Evolutionary conservation across 2,329 filamentous ascomycete species (phyloP).

Genomic region (Cladosporium sp.): DNA sequence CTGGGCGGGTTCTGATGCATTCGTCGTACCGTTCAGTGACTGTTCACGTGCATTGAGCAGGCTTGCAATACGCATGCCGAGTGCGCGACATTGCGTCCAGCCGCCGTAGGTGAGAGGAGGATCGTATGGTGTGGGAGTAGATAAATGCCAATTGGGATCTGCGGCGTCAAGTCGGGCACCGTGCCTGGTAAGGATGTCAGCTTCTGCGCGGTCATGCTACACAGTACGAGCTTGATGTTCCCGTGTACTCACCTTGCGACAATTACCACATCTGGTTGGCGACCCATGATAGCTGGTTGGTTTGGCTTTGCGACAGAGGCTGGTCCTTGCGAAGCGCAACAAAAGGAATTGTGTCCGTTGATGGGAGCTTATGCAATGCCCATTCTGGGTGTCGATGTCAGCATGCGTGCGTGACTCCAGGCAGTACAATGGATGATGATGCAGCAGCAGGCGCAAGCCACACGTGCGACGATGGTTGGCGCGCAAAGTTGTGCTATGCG

Average conservation of each 20-base stretch:
- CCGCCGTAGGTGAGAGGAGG: conserved; percentile 92
- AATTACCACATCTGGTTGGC: conserved; percentile 46
- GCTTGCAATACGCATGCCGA: conserved; percentile 78
- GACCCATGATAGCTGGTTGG: conserved; percentile 14
- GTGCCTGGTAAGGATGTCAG: conserved; percentile 54
- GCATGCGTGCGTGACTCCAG: neutral
- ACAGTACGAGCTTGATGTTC: neutral
- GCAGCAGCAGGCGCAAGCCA: neutral
- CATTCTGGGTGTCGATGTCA: neutral
- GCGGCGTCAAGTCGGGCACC: conserved; percentile 90
- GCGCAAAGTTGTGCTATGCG: neutral
- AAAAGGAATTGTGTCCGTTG: neutral
- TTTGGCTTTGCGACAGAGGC: neutral
- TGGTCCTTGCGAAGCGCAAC: neutral
- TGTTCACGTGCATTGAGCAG: conserved; percentile 55
- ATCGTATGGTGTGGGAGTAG: conserved; percentile 90
- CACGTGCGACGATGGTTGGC: neutral
- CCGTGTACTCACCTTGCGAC: conserved; percentile 41
- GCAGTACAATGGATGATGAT: neutral
- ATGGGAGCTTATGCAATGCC: neutral
- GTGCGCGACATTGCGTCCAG: conserved; percentile 78
- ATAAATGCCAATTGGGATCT: conserved; percentile 91
- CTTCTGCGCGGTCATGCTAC: neutral
- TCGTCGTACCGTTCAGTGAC: conserved; percentile 10
- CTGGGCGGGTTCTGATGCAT: neutral